A percentile compares a stretch with the other conserved stretches of the same genome.
These are phyloP conservation scores for Monosporozyma yasuniensis DNA, from an alignment of 805 yeast species.

Conservation along the genomic window DNA sequence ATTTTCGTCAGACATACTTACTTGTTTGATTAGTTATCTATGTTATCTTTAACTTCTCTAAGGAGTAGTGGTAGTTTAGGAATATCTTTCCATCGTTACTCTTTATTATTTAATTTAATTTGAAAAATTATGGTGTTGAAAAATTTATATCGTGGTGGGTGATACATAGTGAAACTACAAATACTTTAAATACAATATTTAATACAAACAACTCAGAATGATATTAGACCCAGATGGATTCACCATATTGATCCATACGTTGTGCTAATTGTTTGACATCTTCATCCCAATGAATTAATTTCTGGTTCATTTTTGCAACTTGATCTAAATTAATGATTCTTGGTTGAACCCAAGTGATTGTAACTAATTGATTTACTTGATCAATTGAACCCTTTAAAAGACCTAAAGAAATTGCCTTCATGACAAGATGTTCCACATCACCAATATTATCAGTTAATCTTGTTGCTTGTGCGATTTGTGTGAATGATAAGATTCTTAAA, in stretches of 20 bases:
- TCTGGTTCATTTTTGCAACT: constrained; percentile 63
- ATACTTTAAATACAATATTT: no score
- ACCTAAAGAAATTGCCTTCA: constrained; percentile 81
- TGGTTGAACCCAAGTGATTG: constrained; percentile 93
- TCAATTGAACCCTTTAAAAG: constrained; percentile 85
- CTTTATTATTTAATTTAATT: no score
- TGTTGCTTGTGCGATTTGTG: constrained; percentile 65
- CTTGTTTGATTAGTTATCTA: no score
- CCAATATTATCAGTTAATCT: constrained; percentile 38
- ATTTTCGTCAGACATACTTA: constrained; percentile 1
- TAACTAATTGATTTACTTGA: constrained; percentile 69
- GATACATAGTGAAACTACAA: neutral
- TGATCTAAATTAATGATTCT: constrained; percentile 79
- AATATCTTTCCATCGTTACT: no score
- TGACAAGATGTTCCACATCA: constrained; percentile 81
- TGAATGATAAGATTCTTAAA: constrained; percentile 63
- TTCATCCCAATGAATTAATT: constrained; percentile 68
- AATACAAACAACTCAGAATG: no score
- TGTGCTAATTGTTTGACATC: constrained; percentile 59
- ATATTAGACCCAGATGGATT: constrained; percentile 59
- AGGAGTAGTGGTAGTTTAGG: no score
- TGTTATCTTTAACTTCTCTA: no score
- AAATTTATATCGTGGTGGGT: neutral
- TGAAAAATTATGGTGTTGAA: neutral
- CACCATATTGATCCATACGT: constrained; percentile 53